Conservation (phyloP, 441 rosid species). For the Gossypium schwendimanii region DNA sequence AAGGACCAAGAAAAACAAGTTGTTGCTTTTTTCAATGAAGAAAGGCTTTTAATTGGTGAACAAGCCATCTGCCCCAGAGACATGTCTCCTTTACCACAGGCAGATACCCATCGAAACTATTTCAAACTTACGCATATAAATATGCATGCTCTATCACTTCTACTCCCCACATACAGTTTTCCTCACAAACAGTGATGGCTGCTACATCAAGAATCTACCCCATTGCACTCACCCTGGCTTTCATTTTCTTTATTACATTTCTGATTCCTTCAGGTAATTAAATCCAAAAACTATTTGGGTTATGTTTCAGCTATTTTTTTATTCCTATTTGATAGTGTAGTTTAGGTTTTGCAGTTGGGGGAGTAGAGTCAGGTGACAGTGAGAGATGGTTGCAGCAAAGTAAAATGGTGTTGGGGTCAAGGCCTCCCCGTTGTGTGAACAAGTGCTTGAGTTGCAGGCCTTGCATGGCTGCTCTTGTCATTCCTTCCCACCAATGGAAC, state of each 20-base stretch:
- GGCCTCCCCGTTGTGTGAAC: slow-evolving; percentile 63
- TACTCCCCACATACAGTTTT: no score
- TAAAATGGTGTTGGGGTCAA: slow-evolving; percentile 55
- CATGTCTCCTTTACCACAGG: slow-evolving; percentile 30
- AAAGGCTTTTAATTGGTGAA: slow-evolving; percentile 20
- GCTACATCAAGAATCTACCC: slow-evolving; percentile 21
- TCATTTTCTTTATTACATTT: slow-evolving; percentile 18
- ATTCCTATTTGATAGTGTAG: neutral
- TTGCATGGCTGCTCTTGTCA: slow-evolving; percentile 51
- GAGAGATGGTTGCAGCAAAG: slow-evolving; percentile 15
- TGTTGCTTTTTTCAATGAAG: slow-evolving; percentile 3
- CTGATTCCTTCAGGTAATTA: slow-evolving; percentile 24
- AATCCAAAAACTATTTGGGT: neutral
- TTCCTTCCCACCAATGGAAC: slow-evolving; percentile 24
- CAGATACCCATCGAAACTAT: slow-evolving; percentile 5
- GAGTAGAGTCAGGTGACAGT: neutral
- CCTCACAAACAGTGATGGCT: slow-evolving; percentile 21
- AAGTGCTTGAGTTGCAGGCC: slow-evolving; percentile 67
- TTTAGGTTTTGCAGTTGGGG: slow-evolving; percentile 1
- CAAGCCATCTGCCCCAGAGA: slow-evolving; percentile 21
- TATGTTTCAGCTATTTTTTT: neutral
- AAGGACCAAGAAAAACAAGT: neutral
- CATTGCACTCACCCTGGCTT: slow-evolving; percentile 20
- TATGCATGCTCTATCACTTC: neutral
- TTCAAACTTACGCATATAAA: neutral